Base-by-base conservation (phyloP, 805 yeast genomes). In the Metschnikowia borealis region DNA sequence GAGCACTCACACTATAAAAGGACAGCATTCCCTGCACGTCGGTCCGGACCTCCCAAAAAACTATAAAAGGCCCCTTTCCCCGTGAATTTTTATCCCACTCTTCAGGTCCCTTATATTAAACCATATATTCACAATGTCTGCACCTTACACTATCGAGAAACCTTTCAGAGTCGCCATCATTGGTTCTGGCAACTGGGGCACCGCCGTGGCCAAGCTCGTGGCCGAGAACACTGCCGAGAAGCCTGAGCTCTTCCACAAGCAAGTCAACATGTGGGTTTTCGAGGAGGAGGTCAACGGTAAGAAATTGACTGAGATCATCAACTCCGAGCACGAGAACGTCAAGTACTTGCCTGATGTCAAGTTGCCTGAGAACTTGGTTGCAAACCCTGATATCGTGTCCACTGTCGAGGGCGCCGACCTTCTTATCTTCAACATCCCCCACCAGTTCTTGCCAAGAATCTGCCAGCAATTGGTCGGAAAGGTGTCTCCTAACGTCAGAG, bases 111-210 rank as follows among this genome's bases (percentile, higher is more conserved):
- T 2, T 26, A 20, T 20, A 20, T 20, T 20, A 3, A 3, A 3
- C 21, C 21, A 20, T 4, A 7, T 8, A 37, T 37, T 37, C 48
- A 50, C 46, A 56, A 58, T 61, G 58, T 59, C 66, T 36, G 55
- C 63, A 21, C 69, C 74, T 47, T 68, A 67, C 53, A 60, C 59
- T 38, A 61, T 72, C 49, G 66, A 56, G 34, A 60, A 54, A 34
- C 69, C 70, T 3, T 72, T 71, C 63, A 68, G 56, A 53, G 62
- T 74, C 46, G 69, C 74, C 57, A 72, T 74, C 48, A 68, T 74
- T 47, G 78, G 78, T 15, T 71, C 75, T 17, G 78, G 78, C 36
- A 74, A 73, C 60, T 74, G 78, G 78, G 78, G 78, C 26, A 73
- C 78, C 38, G 73, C 78, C 41, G 72, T 74, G 29, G 77, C 78